Conservation (phyloP, 2,329 filamentous ascomycete species). For the Plenodomus tracheiphilus region DNA sequence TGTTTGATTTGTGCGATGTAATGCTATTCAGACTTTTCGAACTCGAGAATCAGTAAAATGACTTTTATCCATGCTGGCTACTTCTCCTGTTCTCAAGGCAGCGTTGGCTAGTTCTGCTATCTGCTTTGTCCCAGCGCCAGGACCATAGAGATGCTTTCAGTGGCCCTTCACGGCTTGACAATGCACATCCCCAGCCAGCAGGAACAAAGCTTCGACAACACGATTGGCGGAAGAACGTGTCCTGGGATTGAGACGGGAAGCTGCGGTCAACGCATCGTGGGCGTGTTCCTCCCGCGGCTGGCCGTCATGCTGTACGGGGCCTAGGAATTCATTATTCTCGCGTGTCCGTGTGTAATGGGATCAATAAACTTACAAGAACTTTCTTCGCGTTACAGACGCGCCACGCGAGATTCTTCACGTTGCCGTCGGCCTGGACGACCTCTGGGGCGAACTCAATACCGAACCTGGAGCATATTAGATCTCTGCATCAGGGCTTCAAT, state of each 20-base stretch:
- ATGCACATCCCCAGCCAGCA: no score
- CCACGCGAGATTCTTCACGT: slow-evolving; percentile 88
- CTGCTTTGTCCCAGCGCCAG: no score
- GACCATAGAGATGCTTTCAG: no score
- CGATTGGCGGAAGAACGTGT: no score
- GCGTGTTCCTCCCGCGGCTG: slow-evolving; percentile 47
- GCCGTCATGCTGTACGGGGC: slow-evolving; percentile 56
- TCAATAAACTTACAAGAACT: slow-evolving; percentile 70
- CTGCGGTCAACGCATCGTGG: slow-evolving; percentile 20
- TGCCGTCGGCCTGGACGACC: slow-evolving; percentile 90
- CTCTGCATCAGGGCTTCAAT: no score
- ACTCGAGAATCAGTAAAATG: no score
- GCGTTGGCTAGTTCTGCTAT: no score
- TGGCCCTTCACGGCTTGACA: neutral
- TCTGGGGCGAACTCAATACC: slow-evolving; percentile 93
- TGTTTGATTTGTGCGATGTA: no score
- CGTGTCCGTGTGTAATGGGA: neutral
- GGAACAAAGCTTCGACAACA: neutral
- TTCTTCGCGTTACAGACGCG: slow-evolving; percentile 94
- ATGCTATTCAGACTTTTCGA: no score
- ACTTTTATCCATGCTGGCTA: no score
- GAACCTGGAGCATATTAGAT: slow-evolving; percentile 57
- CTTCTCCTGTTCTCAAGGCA: no score
- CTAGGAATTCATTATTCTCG: slow-evolving; percentile 21
- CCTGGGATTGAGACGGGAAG: no score